phyloP scores from a whole-genome alignment of 1,284 basidiomycete genomes.

The Inonotus hispidus region DNA sequence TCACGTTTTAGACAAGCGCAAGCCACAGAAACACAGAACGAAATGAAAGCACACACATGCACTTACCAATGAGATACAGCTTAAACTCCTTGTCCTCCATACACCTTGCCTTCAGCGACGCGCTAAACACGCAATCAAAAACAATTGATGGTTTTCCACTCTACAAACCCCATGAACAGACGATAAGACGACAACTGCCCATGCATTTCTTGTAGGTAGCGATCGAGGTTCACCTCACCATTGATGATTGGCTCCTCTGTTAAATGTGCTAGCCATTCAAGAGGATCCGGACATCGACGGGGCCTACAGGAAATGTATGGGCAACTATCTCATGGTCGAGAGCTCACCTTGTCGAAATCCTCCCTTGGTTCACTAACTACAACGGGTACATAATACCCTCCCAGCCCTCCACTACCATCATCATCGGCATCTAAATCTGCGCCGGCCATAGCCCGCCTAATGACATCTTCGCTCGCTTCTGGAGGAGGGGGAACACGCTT shows the following conservation, averaged over 20 bases:
- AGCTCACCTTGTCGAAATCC: slow-evolving; percentile 59
- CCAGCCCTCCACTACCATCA: slow-evolving; percentile 26
- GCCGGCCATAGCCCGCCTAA: slow-evolving; percentile 50
- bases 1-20: background rate
- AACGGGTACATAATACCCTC: slow-evolving; percentile 57
- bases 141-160: slow-evolving; percentile 64
- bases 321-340: background rate
- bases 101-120: slow-evolving; percentile 49
- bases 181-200: background rate
- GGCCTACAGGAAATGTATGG: background rate
- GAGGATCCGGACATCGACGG: too few relatives aligned
- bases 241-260: too few relatives aligned
- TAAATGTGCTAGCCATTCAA: too few relatives aligned
- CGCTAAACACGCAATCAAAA: slow-evolving; percentile 64
- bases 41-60: slow-evolving; percentile 2
- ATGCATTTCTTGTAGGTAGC: too few relatives aligned
- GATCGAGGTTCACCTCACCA: too few relatives aligned
- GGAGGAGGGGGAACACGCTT: slow-evolving; percentile 60
- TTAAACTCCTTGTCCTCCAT: slow-evolving; percentile 60
- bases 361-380: slow-evolving; percentile 60
- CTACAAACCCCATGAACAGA: slow-evolving; percentile 25
- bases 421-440: slow-evolving; percentile 34
- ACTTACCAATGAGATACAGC: slow-evolving; percentile 56
- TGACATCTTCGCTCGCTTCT: slow-evolving; percentile 45
- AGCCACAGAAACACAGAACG: slow-evolving; percentile 8